Evolutionary conservation across 148 eudicot species (phyloP), one percentile per base, ranked within the genome.

Genomic region (Suaeda aralocaspica): DNA sequence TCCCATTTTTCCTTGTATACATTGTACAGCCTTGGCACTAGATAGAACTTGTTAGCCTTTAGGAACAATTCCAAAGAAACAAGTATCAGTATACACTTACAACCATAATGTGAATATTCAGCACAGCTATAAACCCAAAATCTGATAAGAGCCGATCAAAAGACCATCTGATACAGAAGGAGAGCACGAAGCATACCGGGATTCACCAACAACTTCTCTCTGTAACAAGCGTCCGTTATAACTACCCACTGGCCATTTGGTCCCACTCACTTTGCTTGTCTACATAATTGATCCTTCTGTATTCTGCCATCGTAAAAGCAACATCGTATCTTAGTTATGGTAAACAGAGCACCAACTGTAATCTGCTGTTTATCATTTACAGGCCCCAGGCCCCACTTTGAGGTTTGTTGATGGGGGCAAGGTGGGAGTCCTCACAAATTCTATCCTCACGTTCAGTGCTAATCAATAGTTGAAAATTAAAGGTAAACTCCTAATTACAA

Each of bases 241-340:
- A 94, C 93, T 48, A 94, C 82, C 99, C 99, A 77, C 99, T 94
- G 57, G 97, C 97, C 67, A 94, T 71, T 71, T 89, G 90, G 74
- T 94, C 99, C 99, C 99, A 94, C 82, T 94, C 99, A 56, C 99
- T 91, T 80, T 86, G 89, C 90, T 94, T 94, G n/a, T 77, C 99
- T 82, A 53, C 99, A 77, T 94, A 91, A 94, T 91, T 21, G 99
- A 94, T 71, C 91, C 72, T n/a, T 80, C 99, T 82, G 81, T 94
- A 94, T 71, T 94, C 99, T 65, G 99, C 99, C 99, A 94, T 94
- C 99, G 91, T 74, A 69, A 79, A 82, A 67, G 69, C 29, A 61
- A 16, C 59, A 52, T 60, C 68, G 25, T 11, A 59, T 62, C 64
- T 65, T 26, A 60, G 44, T 67, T 50, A 7, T 19, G 8, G 41